Base-by-base conservation (phyloP, 148 eudicot genomes). In the Silene uniflora region DNA sequence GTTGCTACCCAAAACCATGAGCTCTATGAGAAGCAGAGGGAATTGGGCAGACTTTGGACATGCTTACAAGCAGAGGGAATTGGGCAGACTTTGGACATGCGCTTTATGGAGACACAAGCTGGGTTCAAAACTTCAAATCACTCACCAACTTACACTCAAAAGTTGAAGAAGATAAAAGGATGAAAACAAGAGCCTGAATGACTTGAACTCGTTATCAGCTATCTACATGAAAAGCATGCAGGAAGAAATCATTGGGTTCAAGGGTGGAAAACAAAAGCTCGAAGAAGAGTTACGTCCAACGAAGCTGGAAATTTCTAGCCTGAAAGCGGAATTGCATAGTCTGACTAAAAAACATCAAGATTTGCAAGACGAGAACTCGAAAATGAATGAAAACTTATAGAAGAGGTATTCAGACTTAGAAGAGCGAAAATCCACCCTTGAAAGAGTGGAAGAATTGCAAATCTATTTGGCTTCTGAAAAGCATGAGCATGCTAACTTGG, bases 21-120 rank as follows among this genome's bases (percentile, higher is more conserved):
- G 75, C 81, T 96, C 62, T 87, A 87, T 3, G 98, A 96, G 79
- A 92, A 91, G 86, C 98, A 96, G 84, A 86, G 85, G 79, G 98
- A 96, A 76, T 75, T 92, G 75, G 94, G 97, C 58, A 89, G 88
- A 77, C 84, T 93, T 25, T 88, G 90, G 97, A 75, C 86, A 32
- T 78, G 86, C 73, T 71, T 91, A 62, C 97, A 93, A 74, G 98
- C 89, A 83, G 98, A 93, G 79, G 84, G 89, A 23, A 27, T 86
- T n/a, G n/a, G n/a, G 80, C 89, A 95, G 11, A 90, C 88, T 80
- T 69, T 83, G 73, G 97, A 93, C 88, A n/a, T n/a, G n/a, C n/a
- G n/a, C n/a, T n/a, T n/a, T n/a, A n/a, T n/a, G n/a, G n/a, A n/a
- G n/a, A n/a, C 90, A 62, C 97, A 93, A 86, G 85, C 90, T 68